Base-by-base conservation (phyloP, 2,329 filamentous ascomycete genomes). In the Penicillium olsonii region DNA sequence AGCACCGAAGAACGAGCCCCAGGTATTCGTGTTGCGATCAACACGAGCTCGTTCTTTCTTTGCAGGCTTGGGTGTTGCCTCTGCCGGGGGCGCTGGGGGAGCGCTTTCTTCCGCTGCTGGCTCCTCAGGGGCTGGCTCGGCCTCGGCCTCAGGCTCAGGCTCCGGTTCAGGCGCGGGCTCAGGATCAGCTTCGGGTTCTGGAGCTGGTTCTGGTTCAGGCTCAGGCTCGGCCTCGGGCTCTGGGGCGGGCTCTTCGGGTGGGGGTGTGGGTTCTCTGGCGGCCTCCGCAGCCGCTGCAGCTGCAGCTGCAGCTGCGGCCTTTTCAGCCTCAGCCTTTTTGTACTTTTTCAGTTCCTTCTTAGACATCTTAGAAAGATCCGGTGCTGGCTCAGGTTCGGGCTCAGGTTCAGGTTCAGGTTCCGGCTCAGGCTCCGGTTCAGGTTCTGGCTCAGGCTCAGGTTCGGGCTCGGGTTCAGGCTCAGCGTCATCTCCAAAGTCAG, bases 21-120 rank as follows among this genome's bases (percentile, higher is more conserved):
- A 94, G n/a, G 71, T 72, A 29, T 78, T 79, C 50, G 82, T 79
- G 31, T 87, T 85, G 50, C 89, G 87, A 59, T 84, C 88, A 55
- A 91, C 83, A 64, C 87, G 90, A 22, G 87, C 75, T 12, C 90
- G 87, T 55, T 95, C 88, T 67, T 87, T 95, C 71, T 84, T 89
- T 3, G 78, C 78, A 4, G 77, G 67, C 44, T 80, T 83, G 52
- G 78, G 84, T 11, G 50, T 26, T 9, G 61, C 83, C 39, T 81
- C 78, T 9, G 76, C 75, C 8, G 77, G 74, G 41, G 80, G 78
- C 20, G 78, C 80, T 9, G 78, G 77, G 27, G 75, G 72, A 48
- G 61, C 56, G 20, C 43, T 61, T 35, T 59, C 64, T 12, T 45
- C 50, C 11, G 60, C 59, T 37, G 60, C 54, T 72, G 74, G 37